Evolutionary conservation across 2,329 filamentous ascomycete genomes (phyloP).

Genomic region (Phaeosphaeria sp.): DNA sequence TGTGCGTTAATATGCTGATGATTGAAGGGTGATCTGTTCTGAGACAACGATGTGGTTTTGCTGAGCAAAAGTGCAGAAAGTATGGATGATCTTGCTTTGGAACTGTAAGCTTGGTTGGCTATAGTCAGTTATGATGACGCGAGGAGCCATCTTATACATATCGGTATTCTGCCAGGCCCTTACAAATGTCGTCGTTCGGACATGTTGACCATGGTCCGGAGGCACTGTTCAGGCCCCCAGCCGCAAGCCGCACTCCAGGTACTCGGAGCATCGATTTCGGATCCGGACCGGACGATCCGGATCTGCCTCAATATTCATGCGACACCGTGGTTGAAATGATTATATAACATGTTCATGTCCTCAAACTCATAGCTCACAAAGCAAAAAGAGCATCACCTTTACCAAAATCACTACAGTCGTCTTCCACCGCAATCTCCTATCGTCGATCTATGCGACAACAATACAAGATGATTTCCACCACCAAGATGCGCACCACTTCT

Average conservation of each 20-base stretch:
- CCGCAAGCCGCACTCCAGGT: neutral
- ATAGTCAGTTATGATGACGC: neutral
- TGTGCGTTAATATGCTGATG: neutral
- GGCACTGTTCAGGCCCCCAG: neutral
- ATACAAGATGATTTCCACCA: neutral
- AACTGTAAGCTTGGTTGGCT: neutral
- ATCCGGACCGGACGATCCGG: neutral
- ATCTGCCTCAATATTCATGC: neutral
- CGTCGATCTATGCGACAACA: neutral
- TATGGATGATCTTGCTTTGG: neutral
- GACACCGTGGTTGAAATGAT: neutral
- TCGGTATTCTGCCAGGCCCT: neutral
- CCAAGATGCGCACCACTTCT: conserved; percentile 10
- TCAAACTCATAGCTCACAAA: neutral
- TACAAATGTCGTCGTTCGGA: neutral
- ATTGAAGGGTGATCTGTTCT: neutral
- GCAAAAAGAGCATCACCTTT: neutral
- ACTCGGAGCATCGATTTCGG: neutral
- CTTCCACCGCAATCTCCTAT: neutral
- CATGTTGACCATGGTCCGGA: neutral
- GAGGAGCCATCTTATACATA: neutral
- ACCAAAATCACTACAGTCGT: neutral
- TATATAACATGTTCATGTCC: neutral
- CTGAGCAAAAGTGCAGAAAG: neutral
- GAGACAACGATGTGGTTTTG: neutral